Evolutionary conservation across 208 protist genomes (phyloP).

Genomic region (Leishmania arabica): DNA sequence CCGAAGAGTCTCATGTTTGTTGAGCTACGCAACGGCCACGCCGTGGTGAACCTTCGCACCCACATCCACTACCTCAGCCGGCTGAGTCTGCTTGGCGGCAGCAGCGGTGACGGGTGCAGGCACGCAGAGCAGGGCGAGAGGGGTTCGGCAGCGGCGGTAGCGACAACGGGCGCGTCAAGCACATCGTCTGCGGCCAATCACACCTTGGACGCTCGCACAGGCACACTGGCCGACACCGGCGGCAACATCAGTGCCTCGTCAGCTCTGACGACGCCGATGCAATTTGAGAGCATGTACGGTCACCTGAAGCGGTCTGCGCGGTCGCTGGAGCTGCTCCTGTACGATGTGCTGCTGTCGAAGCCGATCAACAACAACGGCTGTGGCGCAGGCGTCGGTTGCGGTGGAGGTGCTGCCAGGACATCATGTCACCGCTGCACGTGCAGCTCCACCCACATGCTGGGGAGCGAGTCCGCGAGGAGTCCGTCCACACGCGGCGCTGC

Average conservation of each 20-base stretch:
- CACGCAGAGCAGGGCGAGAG: neutral
- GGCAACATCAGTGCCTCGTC: neutral
- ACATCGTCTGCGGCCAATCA: neutral
- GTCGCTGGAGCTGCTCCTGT: constrained; percentile 21
- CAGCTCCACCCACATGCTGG: neutral
- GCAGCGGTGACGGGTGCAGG: neutral
- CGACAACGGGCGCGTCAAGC: neutral
- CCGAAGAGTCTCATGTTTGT: constrained; percentile 25
- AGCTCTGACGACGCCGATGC: neutral
- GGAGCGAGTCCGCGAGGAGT: neutral
- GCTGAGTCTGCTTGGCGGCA: constrained; percentile 7
- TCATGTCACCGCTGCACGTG: neutral
- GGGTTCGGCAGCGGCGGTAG: neutral
- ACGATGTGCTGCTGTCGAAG: constrained; percentile 25
- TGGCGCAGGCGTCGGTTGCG: neutral
- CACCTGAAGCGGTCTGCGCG: constrained; percentile 18
- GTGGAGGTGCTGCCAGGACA: neutral
- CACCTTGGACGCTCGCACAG: neutral
- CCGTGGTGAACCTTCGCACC: constrained; percentile 23
- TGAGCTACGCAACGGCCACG: constrained; percentile 24
- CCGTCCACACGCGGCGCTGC: constrained; percentile 9
- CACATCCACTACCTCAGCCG: constrained; percentile 31
- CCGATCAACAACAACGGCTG: constrained; percentile 6
- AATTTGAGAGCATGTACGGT: constrained; percentile 15
- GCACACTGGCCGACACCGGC: neutral